phyloP scores from a whole-genome alignment of 2,329 filamentous ascomycete species.

The Arthrobotrys sphaeroides region DNA sequence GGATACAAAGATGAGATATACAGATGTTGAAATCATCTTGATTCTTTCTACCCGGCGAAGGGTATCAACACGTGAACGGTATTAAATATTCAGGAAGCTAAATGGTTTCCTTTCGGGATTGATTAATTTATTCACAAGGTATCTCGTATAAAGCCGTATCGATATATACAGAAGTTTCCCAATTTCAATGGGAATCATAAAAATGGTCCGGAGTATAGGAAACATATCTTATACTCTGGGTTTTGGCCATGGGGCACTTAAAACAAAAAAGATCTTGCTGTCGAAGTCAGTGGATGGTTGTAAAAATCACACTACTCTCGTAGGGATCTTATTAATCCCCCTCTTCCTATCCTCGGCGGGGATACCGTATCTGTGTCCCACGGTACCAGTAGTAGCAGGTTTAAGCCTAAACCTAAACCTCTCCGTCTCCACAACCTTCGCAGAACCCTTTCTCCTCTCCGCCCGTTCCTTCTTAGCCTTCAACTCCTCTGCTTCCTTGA shows the following conservation, averaged over 20 bases:
- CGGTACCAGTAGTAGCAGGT: constrained; percentile 57
- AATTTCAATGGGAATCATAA: too few species aligned
- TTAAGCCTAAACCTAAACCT: constrained; percentile 60
- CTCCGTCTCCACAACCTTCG: constrained; percentile 59
- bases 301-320: constrained; percentile 63
- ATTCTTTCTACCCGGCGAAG: background rate
- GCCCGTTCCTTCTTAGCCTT: constrained; percentile 64
- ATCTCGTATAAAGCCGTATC: background rate
- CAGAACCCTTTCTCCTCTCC: constrained; percentile 57
- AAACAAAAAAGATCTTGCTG: background rate
- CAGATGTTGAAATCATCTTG: background rate
- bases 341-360: constrained; percentile 72
- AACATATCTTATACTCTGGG: background rate
- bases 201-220: background rate
- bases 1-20: constrained; percentile 11
- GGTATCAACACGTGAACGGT: too few species aligned
- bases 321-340: constrained; percentile 75
- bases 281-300: too few species aligned
- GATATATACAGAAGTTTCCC: constrained; percentile 2
- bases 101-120: too few species aligned
- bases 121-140: background rate
- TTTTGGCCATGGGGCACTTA: too few species aligned
- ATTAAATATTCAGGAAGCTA: too few species aligned
- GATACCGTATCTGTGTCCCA: constrained; percentile 73
- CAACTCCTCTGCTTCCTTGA: constrained; percentile 62